Percentiles rank a stretch among this genome's conserved stretches.
Evolutionary conservation across 306 rosid species (phyloP).

Genomic region (Heteromeles arbutifolia): DNA sequence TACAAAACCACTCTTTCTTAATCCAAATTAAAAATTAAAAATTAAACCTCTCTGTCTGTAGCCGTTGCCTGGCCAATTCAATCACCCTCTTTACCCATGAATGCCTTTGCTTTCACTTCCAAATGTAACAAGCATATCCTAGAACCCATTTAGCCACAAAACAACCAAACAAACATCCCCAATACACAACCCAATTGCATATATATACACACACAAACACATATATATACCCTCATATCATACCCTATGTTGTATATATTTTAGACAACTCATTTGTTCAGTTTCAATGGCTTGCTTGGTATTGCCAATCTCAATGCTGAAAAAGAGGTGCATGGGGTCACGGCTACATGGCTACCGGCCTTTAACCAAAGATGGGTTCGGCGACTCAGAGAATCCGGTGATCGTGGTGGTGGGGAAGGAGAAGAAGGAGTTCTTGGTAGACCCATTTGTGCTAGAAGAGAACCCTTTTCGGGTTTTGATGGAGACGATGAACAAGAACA

Average conservation of each 20-base stretch:
- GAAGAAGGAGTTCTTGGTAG: conserved; percentile 72
- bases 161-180: neutral
- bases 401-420: conserved; percentile 82
- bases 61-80: conserved; percentile 26
- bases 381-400: conserved; percentile 36
- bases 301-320: conserved; percentile 50
- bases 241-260: neutral
- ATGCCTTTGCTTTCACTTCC: conserved; percentile 25
- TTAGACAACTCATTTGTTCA: neutral
- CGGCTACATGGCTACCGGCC: conserved; percentile 35
- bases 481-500: conserved; percentile 37
- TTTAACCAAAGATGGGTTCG: conserved; percentile 23
- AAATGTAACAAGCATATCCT: neutral
- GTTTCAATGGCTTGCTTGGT: conserved; percentile 73
- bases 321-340: conserved; percentile 41
- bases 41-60: conserved; percentile 12
- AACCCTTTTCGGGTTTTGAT: conserved; percentile 64
- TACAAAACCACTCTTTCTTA: neutral
- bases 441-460: conserved; percentile 64
- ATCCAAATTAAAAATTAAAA: neutral
- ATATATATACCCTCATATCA: neutral
- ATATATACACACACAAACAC: neutral
- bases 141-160: neutral
- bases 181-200: neutral
- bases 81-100: neutral